These are phyloP conservation scores for Dendrobium huoshanense DNA, from an alignment of 106 monocot genomes.

Conservation along the genomic window DNA sequence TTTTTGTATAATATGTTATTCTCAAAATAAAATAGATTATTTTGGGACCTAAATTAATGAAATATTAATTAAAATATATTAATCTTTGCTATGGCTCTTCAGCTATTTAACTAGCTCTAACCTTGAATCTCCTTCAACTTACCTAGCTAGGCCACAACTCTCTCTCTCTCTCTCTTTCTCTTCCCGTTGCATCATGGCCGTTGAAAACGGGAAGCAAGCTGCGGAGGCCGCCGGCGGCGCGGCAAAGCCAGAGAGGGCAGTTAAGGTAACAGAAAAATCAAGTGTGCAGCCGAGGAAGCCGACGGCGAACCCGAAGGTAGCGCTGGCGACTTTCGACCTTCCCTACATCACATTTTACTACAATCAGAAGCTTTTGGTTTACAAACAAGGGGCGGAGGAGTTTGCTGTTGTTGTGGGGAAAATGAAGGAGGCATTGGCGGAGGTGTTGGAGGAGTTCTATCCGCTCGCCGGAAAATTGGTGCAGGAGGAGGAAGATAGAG, in stretches of 20 bases:
- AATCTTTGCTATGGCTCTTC: neutral
- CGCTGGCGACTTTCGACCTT: slow-evolving; percentile 73
- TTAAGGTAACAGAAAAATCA: slow-evolving; percentile 39
- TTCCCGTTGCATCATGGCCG: neutral
- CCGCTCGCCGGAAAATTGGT: slow-evolving; percentile 65
- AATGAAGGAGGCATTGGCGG: slow-evolving; percentile 48
- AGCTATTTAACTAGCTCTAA: neutral
- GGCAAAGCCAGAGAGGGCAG: neutral
- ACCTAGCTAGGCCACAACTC: neutral
- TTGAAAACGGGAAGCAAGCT: neutral
- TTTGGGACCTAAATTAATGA: no score
- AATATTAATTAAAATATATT: no score
- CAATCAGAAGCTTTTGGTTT: slow-evolving; percentile 94
- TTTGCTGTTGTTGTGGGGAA: slow-evolving; percentile 7
- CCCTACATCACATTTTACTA: slow-evolving; percentile 99
- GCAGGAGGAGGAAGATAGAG: slow-evolving; percentile 56
- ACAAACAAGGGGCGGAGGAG: slow-evolving; percentile 24
- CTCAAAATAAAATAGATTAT: no score
- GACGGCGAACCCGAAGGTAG: slow-evolving; percentile 21
- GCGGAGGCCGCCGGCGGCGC: neutral
- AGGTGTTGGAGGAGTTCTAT: slow-evolving; percentile 54
- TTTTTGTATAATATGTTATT: no score
- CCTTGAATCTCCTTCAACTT: neutral
- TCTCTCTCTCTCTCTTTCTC: neutral
- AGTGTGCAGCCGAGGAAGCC: slow-evolving; percentile 35